Evolutionary conservation across 148 eudicot genomes (phyloP).

Genomic region (Amaranthus palmeri): DNA sequence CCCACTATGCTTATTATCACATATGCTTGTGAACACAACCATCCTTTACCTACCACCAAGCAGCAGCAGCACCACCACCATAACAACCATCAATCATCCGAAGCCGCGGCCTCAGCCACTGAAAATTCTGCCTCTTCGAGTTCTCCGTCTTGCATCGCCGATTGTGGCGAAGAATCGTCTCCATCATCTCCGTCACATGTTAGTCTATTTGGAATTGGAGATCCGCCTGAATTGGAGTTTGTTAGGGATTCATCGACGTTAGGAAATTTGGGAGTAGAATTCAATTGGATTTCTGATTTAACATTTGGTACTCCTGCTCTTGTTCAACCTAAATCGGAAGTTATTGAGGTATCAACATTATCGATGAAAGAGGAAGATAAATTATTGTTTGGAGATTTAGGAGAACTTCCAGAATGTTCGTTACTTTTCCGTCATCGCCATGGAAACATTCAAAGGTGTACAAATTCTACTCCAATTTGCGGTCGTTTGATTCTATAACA

Average conservation of each 20-base stretch:
- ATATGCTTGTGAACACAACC: constrained; percentile 58
- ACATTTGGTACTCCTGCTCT: constrained; percentile 32
- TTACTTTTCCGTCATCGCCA: constrained; percentile 30
- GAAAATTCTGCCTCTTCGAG: constrained; percentile 17
- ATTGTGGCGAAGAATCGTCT: not conserved
- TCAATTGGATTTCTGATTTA: constrained; percentile 43
- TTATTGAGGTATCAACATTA: constrained; percentile 27
- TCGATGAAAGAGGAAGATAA: constrained; percentile 51
- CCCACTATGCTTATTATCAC: constrained; percentile 53
- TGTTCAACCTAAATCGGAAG: constrained; percentile 32
- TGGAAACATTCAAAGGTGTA: constrained; percentile 16
- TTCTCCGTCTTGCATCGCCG: constrained; percentile 4
- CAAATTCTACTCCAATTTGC: constrained; percentile 19
- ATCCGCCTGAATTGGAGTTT: constrained; percentile 19
- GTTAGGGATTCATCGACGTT: constrained; percentile 16
- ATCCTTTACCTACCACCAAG: constrained; percentile 42
- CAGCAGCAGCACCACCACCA: constrained; percentile 36
- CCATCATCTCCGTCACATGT: not conserved
- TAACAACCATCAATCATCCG: not conserved
- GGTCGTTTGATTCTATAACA: constrained; percentile 7
- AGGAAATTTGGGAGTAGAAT: constrained; percentile 22
- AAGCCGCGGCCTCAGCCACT: not conserved
- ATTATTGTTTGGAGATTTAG: constrained; percentile 47
- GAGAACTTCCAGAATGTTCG: constrained; percentile 51
- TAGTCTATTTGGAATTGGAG: constrained; percentile 7